Conservation (phyloP, 176 grass and related monocot genomes). For the Oropetium thomaeum region DNA sequence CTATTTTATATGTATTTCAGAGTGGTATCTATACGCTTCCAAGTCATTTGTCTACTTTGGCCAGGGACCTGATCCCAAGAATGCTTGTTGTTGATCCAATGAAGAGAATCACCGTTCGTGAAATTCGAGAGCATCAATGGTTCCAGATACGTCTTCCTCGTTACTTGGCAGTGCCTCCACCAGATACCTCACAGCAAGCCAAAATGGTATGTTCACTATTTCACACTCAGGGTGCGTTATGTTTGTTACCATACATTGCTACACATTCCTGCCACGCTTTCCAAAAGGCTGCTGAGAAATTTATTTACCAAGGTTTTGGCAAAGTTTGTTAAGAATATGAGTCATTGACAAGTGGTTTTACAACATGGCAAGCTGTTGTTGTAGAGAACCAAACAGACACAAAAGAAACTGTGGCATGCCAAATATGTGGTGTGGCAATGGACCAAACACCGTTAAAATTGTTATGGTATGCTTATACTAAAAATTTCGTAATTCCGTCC, state of each 20-base stretch:
- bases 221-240: too few relatives aligned
- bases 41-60: conserved; percentile 86
- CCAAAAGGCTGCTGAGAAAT: too few relatives aligned
- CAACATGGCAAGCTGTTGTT: too few relatives aligned
- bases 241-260: too few relatives aligned
- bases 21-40: conserved; percentile 91
- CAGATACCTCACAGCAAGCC: conserved; percentile 75
- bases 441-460: too few relatives aligned
- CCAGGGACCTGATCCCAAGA: conserved; percentile 89
- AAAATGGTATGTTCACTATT: conserved; percentile 60
- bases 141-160: conserved; percentile 71
- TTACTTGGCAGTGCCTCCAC: conserved; percentile 88
- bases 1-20: conserved; percentile 34
- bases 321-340: too few relatives aligned
- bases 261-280: too few relatives aligned
- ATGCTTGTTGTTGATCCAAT: conserved; percentile 96
- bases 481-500: not conserved
- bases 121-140: conserved; percentile 92
- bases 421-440: too few relatives aligned
- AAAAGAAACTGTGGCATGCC: too few relatives aligned
- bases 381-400: too few relatives aligned
- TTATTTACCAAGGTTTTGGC: too few relatives aligned
- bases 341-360: too few relatives aligned
- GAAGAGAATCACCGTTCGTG: conserved; percentile 88
- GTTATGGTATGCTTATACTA: not conserved